Conservation (phyloP, 805 yeast species). For the Candida ficus region DNA sequence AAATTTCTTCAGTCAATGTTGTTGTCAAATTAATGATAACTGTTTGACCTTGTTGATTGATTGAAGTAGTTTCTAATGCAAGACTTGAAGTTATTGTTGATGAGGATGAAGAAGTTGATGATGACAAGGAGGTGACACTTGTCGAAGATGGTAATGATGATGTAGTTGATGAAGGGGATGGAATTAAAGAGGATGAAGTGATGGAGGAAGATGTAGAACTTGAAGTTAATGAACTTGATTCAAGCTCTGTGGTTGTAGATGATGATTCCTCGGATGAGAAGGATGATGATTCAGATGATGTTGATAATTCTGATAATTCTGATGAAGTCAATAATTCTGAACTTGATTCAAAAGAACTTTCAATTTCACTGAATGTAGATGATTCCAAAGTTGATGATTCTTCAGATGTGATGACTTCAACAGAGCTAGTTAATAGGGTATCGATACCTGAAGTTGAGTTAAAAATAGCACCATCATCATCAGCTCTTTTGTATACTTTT, state of each 20-base stretch:
- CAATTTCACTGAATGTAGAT: background rate
- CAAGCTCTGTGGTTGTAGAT: background rate
- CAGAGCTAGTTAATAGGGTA: background rate
- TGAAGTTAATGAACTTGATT: background rate
- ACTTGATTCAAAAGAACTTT: constrained; percentile 1
- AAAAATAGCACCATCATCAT: background rate
- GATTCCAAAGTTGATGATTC: background rate
- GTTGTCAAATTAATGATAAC: constrained; percentile 19
- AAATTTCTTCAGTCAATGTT: constrained; percentile 9
- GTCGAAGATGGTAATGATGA: background rate
- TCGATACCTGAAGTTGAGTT: background rate
- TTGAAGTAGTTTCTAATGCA: constrained; percentile 6
- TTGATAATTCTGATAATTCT: background rate
- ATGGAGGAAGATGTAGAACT: background rate
- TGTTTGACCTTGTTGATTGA: constrained; percentile 11
- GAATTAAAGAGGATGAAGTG: background rate
- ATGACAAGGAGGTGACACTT: background rate
- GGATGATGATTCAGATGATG: constrained; percentile 6
- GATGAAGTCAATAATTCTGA: constrained; percentile 1
- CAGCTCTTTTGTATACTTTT: background rate
- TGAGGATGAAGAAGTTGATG: constrained; percentile 1
- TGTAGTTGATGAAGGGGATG: background rate
- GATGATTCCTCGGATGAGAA: constrained; percentile 3
- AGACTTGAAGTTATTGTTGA: constrained; percentile 3
- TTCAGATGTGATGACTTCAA: background rate